A percentile compares a stretch with the other conserved stretches of the same genome.
phyloP scores from a whole-genome alignment of 495 filamentous ascomycete species.

The Penicillium bialowiezense region DNA sequence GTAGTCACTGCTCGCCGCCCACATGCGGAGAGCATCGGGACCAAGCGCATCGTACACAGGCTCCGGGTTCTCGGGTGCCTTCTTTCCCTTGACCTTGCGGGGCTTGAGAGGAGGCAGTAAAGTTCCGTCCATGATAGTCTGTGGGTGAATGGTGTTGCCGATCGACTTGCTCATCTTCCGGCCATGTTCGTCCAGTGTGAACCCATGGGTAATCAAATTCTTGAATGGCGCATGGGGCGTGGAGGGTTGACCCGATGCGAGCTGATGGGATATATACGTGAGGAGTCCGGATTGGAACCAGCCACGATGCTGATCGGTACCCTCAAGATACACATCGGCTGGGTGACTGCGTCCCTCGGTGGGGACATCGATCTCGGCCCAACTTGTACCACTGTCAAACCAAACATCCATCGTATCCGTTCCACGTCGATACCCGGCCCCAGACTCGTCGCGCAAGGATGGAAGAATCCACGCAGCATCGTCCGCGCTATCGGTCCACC shows the following conservation, averaged over 20 bases:
- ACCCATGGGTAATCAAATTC: slow-evolving; percentile 89
- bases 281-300: slow-evolving; percentile 99
- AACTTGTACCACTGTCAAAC: slow-evolving; percentile 98
- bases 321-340: slow-evolving; percentile 91
- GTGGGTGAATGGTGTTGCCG: slow-evolving; percentile 82
- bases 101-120: slow-evolving; percentile 59
- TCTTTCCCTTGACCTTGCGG: slow-evolving; percentile 52
- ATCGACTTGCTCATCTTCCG: slow-evolving; percentile 98
- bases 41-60: slow-evolving; percentile 61
- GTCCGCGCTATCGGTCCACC: slow-evolving; percentile 81
- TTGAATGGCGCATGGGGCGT: slow-evolving; percentile 65
- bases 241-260: slow-evolving; percentile 36
- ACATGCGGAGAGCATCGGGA: slow-evolving; percentile 84
- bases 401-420: slow-evolving; percentile 99
- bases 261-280: slow-evolving; percentile 67
- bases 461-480: slow-evolving; percentile 72
- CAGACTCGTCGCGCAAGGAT: slow-evolving; percentile 42
- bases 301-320: slow-evolving; percentile 91
- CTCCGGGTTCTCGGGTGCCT: slow-evolving; percentile 42
- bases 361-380: slow-evolving; percentile 58
- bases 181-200: slow-evolving; percentile 82
- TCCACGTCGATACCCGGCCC: slow-evolving; percentile 61
- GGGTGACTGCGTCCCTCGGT: slow-evolving; percentile 44
- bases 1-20: slow-evolving; percentile 90
- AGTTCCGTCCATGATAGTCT: slow-evolving; percentile 78